These are phyloP conservation scores for Mycena vitilis DNA, from an alignment of 768 basidiomycete species.

Conservation along the genomic window DNA sequence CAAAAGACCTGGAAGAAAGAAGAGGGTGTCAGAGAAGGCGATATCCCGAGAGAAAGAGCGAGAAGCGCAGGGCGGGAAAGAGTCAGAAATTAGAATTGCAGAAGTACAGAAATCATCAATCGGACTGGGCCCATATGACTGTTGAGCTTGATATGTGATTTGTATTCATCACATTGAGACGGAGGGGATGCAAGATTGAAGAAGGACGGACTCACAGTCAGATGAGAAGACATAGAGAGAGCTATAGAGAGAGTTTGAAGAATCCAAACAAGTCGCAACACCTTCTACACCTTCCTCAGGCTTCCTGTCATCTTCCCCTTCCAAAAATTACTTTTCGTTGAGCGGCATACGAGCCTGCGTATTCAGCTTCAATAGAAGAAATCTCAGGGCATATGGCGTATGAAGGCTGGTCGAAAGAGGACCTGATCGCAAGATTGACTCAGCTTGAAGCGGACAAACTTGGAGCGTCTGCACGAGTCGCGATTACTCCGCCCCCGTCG, in stretches of 20 bases:
- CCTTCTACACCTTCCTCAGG: too few relatives aligned
- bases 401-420: conserved; percentile 71
- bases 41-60: conserved; percentile 17
- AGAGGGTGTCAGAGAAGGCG: too few relatives aligned
- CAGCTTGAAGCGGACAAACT: conserved; percentile 60
- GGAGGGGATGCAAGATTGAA: neutral
- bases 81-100: conserved; percentile 71
- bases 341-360: conserved; percentile 21
- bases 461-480: conserved; percentile 19
- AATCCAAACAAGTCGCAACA: too few relatives aligned
- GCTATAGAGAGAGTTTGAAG: too few relatives aligned
- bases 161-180: conserved; percentile 59
- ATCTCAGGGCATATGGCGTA: conserved; percentile 51
- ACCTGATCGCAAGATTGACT: conserved; percentile 74
- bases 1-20: too few relatives aligned
- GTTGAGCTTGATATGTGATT: conserved; percentile 76
- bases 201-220: conserved; percentile 16
- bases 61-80: conserved; percentile 32
- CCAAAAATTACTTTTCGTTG: too few relatives aligned
- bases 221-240: too few relatives aligned
- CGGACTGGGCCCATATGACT: conserved; percentile 58
- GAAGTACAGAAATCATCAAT: conserved; percentile 62
- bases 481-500: conserved; percentile 37
- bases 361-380: conserved; percentile 8
- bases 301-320: too few relatives aligned